Base-by-base conservation (phyloP, 1,139 yeast genomes). In the Groenewaldozyma sp. region DNA sequence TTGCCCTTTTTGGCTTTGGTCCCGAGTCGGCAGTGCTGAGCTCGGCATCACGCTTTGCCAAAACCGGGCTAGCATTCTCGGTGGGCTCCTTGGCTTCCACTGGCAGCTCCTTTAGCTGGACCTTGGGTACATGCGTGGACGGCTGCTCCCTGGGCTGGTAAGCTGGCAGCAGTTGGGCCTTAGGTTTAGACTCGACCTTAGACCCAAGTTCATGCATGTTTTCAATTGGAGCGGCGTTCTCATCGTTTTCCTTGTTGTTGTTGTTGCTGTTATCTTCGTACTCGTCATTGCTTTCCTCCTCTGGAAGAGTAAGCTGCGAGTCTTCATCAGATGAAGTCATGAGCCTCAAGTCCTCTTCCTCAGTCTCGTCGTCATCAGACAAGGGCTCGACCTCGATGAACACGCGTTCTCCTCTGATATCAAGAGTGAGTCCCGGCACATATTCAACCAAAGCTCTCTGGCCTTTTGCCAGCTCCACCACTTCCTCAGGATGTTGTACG, bases 381-480 rank as follows among this genome's bases (percentile, higher is more conserved):
- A 58, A 62, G 40, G 67, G 71, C 22, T 54, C 62, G 2, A 76
- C 70, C 50, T 76, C 76, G 18, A 81, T 58, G 40, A 78, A 59
- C 4, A 77, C 63, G 19, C 77, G 60, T 43, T 78, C 78, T 28
- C 78, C 76, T 29, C 80, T 71, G 33, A 82, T 67, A 51, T 80
- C 84, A 42, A 82, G 54, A 35, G 76, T 61, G 13, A 79, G 64
- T 32, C 82, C 82, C 38, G 68, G 63, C 31, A 74, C 68, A 37
- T 72, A 63, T 10, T 82, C 81, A 45, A 81, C 59, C 16, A 67
- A 64, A 19, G 78, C 66, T 2, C 69, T 60, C 56, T 80, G 86
- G 42, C 67, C 68, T 41, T 70, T 67, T 31, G 48, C 45, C 4
- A 62, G 51, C 6, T 51, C 50, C 43, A 51, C 49, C 18, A 53